Evolutionary conservation across 2,329 filamentous ascomycete genomes (phyloP), one percentile per base, ranked within the genome.

Genomic region (Cryphonectria carpinicola): DNA sequence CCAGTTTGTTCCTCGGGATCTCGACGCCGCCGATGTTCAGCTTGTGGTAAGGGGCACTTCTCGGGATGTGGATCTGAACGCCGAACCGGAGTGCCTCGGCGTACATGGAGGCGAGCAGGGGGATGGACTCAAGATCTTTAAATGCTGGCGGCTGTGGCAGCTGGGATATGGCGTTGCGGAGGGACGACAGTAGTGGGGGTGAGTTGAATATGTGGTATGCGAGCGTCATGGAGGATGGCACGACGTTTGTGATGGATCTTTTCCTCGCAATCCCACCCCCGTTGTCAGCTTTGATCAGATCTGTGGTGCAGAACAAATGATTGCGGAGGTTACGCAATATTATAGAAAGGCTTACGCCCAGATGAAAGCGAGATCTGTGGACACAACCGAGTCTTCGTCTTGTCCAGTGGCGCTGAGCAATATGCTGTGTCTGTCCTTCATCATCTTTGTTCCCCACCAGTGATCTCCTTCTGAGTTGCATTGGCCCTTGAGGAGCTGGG

Each of bases 391-490:
- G 49, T 54, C 49, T 54, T 25, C 22, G 49, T 54, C 49, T 54
- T 54, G 49, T 25, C 49, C 49, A 25, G 49, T 54, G 49, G 49
- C 49, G 22, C 11, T 54, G 49, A 54, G 49, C 49, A 54, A 25
- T 25, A 54, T 54, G 22, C n/a, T 54, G n/a, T 54, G 49, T 54
- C 49, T 54, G 19, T 54, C 49, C 49, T 54, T 54, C 49, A 54
- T 54, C 49, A 54, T 54, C 49, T 54, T 54, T 54, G 49, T 54
- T n/a, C 49, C 49, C 49, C 49, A 54, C 49, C 49, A 54, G 49
- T 54, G 49, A 54, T 25, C 49, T 54, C 8, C 49, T 54, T 25
- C 49, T 54, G 49, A 54, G 49, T 5, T n/a, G 49, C n/a, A n/a
- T n/a, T 54, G 49, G 25, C 49, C n/a, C 22, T 54, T 54, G 49